Base-by-base conservation (phyloP, 768 basidiomycete species). In the Pisolithus albus region DNA sequence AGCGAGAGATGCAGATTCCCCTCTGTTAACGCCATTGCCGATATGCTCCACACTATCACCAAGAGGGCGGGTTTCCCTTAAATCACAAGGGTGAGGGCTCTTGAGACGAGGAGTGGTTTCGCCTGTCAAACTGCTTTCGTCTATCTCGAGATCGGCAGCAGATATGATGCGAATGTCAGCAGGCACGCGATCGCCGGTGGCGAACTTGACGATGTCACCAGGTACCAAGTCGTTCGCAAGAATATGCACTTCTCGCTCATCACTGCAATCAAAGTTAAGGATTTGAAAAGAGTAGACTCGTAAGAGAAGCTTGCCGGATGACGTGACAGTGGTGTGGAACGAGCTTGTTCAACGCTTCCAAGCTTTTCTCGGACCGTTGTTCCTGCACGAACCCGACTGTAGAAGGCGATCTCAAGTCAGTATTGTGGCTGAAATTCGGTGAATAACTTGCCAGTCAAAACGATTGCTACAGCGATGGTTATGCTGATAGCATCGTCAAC, bases 191-290 rank as follows among this genome's bases (percentile, higher is more conserved):
- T 98, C 94, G 18, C 94, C 94, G 0, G 92, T 93, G 23, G 79
- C 72, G 71, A 98, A 88, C 1, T 84, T 84, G 52, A 97, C 84
- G 46, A 97, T 77, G 64, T 98, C 94, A 28, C 94, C 94, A 0
- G 94, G 94, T 4, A 97, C 89, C n/a, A 97, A 83, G 62, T 95
- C 90, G 67, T 97, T 97, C 0, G 93, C 95, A 30, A 97, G 83
- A n/a, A 91, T 71, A 57, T 91, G 91, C 37, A 82, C 67, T 11
- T 80, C 58, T 81, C 80, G 68, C 85, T 86, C 13, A 67, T 77
- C 56, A 23, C 68, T 59, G 48, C 45, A 36, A 34, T 49, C 16
- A 15, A 13, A 24, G 10, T 16, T 38, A 37, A 11, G 47, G 49
- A 42, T 11, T n/a, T n/a, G 4, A 13, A 44, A 23, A 4, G 2